Percentiles rank a stretch among this genome's conserved stretches.
phyloP scores from a whole-genome alignment of 2,329 filamentous ascomycete genomes.

The Fusarium xyrophilum region DNA sequence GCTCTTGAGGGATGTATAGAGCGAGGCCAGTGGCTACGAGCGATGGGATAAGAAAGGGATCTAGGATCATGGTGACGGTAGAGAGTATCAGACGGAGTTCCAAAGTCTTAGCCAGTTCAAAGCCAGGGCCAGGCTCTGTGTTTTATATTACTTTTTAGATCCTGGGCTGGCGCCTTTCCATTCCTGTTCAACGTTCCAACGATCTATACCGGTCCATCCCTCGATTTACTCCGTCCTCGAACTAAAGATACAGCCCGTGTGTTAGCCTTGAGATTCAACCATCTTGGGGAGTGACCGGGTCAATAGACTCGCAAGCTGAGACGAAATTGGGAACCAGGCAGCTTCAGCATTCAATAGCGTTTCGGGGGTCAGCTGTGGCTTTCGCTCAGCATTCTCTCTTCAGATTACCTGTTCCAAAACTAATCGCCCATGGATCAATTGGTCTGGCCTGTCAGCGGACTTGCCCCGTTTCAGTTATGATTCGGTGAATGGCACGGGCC shows the following conservation, averaged over 20 bases:
- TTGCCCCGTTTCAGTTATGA: background rate
- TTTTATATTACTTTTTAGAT: background rate
- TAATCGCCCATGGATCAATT: background rate
- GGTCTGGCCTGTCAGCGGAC: background rate
- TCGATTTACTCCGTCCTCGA: too few relatives aligned
- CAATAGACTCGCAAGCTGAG: background rate
- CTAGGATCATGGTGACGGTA: constrained; percentile 2
- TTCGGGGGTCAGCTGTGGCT: background rate
- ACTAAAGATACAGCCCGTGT: background rate
- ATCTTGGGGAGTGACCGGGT: background rate
- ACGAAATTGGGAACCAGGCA: background rate
- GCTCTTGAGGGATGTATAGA: background rate
- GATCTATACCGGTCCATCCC: too few relatives aligned
- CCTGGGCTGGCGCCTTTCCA: background rate
- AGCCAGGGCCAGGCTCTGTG: too few relatives aligned
- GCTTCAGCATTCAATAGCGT: background rate
- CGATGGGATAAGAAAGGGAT: constrained; percentile 8
- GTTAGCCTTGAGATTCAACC: background rate
- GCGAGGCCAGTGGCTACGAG: background rate
- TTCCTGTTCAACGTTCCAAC: background rate
- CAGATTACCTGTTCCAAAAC: background rate
- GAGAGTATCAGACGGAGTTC: background rate
- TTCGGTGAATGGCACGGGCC: background rate
- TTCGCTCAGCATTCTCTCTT: background rate
- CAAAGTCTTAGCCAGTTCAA: rapidly evolving